Evolutionary conservation across 2,329 filamentous ascomycete species (phyloP), one percentile per base, ranked within the genome.

Genomic region (Xylaria multiplex): DNA sequence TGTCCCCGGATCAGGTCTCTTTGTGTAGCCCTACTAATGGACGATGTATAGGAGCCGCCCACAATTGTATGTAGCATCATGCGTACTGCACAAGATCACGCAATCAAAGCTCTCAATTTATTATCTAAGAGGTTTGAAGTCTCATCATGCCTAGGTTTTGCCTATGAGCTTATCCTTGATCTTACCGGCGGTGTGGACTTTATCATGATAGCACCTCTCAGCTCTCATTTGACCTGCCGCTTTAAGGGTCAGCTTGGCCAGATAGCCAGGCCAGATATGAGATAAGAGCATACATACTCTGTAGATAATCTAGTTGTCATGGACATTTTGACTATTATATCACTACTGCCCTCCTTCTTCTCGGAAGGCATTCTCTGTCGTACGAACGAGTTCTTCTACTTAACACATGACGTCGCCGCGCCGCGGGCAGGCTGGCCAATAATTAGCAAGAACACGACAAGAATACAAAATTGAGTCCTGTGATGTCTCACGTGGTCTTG

Each of bases 171-270:
- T 50, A 62, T 65, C 49, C 35, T 32, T 22, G n/a, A 27, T n/a
- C 45, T 35, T 55, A 57, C 35, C 30, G 40, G 56, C 49, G 45
- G 37, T 57, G 30, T 52, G 56, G 43, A 40, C 61, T 50, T 61
- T 61, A 64, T 60, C 61, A 37, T 35, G 57, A 64, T 64, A 60
- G 43, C 56, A 57, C 7, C 48, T n/a, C 55, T 60, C 40, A 57
- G 46, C 45, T 48, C n/a, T 37, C 9, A 49, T 57, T 52, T 40
- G 57, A 59, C 65, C 65, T 65, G 57, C 62, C 54, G 35, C 54
- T 65, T 68, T 65, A 65, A 67, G 58, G 16, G 65, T 46, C 50
- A 45, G 49, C 61, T 48, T 40, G 52, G 24, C n/a, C 9, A 45
- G 19, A 50, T 58, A 45, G 27, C 5, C 42, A 40, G 52, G 24